Conservation (phyloP, 805 yeast species). For the Yamadazyma olivae region DNA sequence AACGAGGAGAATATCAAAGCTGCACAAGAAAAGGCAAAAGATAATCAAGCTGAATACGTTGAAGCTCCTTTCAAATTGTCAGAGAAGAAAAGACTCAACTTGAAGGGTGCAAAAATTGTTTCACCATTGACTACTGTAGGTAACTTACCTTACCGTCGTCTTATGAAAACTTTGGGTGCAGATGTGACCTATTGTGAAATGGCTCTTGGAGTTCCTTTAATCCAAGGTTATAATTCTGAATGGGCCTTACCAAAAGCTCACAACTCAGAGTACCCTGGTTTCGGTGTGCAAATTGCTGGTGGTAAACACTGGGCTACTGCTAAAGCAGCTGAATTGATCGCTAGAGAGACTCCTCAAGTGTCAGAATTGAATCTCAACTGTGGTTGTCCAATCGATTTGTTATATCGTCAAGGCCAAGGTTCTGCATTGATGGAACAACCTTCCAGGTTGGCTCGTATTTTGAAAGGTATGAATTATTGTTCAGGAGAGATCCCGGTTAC, state of each 20-base stretch:
- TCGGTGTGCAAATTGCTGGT: slow-evolving; percentile 92
- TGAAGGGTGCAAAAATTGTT: slow-evolving; percentile 74
- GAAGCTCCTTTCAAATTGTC: slow-evolving; percentile 74
- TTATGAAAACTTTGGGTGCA: slow-evolving; percentile 88
- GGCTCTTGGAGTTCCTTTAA: slow-evolving; percentile 83
- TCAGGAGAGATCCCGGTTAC: slow-evolving; percentile 92
- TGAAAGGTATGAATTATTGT: slow-evolving; percentile 84
- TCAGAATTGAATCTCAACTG: slow-evolving; percentile 88
- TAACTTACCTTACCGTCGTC: slow-evolving; percentile 88
- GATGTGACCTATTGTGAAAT: slow-evolving; percentile 93
- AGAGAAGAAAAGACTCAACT: slow-evolving; percentile 78
- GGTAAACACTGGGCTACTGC: slow-evolving; percentile 91
- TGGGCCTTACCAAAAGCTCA: slow-evolving; percentile 98
- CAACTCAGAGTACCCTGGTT: slow-evolving; percentile 74
- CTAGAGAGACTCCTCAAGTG: slow-evolving; percentile 55
- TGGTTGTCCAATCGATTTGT: slow-evolving; percentile 95
- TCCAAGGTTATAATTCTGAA: slow-evolving; percentile 89
- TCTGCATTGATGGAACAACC: slow-evolving; percentile 90
- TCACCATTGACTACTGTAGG: slow-evolving; percentile 98
- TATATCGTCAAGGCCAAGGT: slow-evolving; percentile 95
- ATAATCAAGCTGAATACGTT: slow-evolving; percentile 49
- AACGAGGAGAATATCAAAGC: slow-evolving; percentile 34
- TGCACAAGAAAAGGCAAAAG: slow-evolving; percentile 29
- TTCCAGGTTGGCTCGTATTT: slow-evolving; percentile 69
- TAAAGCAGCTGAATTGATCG: slow-evolving; percentile 82